Percentiles rank a stretch among this genome's conserved stretches.
phyloP scores from a whole-genome alignment of 2,329 filamentous ascomycete genomes.

The Scytalidium lignicola region DNA sequence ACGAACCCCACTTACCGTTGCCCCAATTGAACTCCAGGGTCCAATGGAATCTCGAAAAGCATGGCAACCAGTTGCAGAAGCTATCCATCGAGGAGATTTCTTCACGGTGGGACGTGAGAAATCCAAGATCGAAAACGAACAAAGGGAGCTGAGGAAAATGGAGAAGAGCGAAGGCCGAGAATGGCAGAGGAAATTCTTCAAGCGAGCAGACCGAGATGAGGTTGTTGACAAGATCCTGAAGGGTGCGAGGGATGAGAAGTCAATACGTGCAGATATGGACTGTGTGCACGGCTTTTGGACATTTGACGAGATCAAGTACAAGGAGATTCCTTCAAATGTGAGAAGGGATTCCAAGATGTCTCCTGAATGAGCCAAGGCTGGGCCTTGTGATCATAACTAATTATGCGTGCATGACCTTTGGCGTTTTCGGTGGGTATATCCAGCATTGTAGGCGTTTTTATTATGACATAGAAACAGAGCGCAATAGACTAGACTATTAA shows the following conservation, averaged over 20 bases:
- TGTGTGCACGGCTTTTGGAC: not conserved
- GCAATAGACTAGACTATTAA: not conserved
- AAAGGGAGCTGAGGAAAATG: constrained; percentile 68
- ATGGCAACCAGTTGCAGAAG: constrained; percentile 78
- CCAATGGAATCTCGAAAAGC: constrained; percentile 81
- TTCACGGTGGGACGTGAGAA: constrained; percentile 75
- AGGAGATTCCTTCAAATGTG: not conserved
- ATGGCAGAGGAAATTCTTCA: constrained; percentile 85
- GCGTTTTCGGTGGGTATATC: not conserved
- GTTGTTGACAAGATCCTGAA: constrained; percentile 36
- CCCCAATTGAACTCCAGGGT: constrained; percentile 72
- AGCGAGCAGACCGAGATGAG: constrained; percentile 38
- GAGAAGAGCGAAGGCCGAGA: constrained; percentile 67
- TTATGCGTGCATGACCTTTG: not conserved
- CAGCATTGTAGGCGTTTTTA: not conserved
- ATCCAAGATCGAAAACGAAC: constrained; percentile 81
- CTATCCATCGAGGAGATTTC: constrained; percentile 77
- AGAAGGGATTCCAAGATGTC: not conserved
- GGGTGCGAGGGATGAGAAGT: constrained; percentile 22
- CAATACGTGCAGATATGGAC: not conserved
- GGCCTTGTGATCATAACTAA: not conserved
- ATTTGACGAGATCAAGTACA: not conserved
- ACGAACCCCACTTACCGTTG: constrained; percentile 64
- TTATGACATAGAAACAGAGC: not conserved
- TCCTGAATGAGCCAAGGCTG: not conserved